Evolutionary conservation across 1,284 basidiomycete genomes (phyloP).

Genomic region (Moesziomyces antarcticus): DNA sequence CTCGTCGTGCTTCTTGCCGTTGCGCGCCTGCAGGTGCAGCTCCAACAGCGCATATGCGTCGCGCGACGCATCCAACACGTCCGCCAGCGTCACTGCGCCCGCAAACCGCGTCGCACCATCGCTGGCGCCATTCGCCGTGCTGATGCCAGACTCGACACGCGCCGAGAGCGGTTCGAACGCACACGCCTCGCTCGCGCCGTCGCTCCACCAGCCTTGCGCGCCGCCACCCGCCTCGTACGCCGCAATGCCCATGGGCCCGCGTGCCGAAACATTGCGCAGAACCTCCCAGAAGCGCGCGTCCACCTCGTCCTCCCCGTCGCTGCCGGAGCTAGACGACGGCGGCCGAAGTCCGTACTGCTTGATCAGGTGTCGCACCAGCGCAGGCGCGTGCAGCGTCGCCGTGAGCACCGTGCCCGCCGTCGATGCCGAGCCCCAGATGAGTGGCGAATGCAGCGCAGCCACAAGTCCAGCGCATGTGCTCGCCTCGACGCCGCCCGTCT

Average conservation of each 20-base stretch:
- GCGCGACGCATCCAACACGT: slow-evolving; percentile 18
- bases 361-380: slow-evolving; percentile 42
- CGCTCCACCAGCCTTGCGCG: slow-evolving; percentile 46
- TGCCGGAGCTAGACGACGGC: slow-evolving; percentile 11
- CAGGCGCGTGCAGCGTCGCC: slow-evolving; percentile 36
- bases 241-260: slow-evolving; percentile 48
- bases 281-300: slow-evolving; percentile 57
- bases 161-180: slow-evolving; percentile 21
- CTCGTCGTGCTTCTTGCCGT: slow-evolving; percentile 45
- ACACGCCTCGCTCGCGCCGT: slow-evolving; percentile 9
- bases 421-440: slow-evolving; percentile 31
- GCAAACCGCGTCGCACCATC: not conserved
- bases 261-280: slow-evolving; percentile 34
- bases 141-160: not conserved
- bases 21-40: slow-evolving; percentile 33
- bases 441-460: slow-evolving; percentile 39
- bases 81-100: slow-evolving; percentile 16
- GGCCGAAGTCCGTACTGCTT: slow-evolving; percentile 54
- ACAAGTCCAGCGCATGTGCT: slow-evolving; percentile 21
- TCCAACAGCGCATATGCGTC: slow-evolving; percentile 28
- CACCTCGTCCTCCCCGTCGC: slow-evolving; percentile 17
- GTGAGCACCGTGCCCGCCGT: slow-evolving; percentile 36
- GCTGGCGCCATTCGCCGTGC: not conserved
- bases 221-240: slow-evolving; percentile 37
- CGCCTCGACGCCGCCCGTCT: slow-evolving; percentile 26